A percentile compares a stretch with the other conserved stretches of the same genome.
These are phyloP conservation scores for Coprinopsis cinerea DNA, from an alignment of 768 basidiomycete genomes.

Conservation along the genomic window DNA sequence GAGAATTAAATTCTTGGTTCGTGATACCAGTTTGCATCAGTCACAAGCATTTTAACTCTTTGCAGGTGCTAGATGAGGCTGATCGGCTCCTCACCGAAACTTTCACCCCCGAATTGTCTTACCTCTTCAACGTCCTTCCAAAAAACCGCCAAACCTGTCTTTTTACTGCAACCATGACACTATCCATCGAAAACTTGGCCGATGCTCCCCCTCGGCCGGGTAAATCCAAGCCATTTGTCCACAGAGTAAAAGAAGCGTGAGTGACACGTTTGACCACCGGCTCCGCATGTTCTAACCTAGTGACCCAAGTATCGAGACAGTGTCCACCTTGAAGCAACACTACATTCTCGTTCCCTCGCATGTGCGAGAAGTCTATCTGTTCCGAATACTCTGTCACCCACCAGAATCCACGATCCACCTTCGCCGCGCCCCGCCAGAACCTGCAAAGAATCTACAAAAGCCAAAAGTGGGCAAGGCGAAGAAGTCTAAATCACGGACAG, in stretches of 20 bases:
- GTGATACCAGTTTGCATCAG: slow-evolving; percentile 16
- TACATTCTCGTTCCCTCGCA: slow-evolving; percentile 94
- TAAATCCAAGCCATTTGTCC: slow-evolving; percentile 82
- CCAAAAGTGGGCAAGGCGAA: slow-evolving; percentile 21
- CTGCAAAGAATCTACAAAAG: slow-evolving; percentile 26
- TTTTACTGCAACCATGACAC: slow-evolving; percentile 93
- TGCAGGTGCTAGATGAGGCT: slow-evolving; percentile 91
- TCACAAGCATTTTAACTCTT: background rate
- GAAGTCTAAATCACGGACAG: slow-evolving; percentile 27
- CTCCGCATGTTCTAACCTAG: slow-evolving; percentile 2
- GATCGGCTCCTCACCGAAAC: slow-evolving; percentile 87
- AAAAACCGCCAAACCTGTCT: slow-evolving; percentile 90
- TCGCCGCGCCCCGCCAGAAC: slow-evolving; percentile 57
- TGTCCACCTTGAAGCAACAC: slow-evolving; percentile 78
- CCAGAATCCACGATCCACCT: slow-evolving; percentile 70
- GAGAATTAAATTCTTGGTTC: slow-evolving; percentile 78
- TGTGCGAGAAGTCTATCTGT: slow-evolving; percentile 88
- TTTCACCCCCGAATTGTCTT: slow-evolving; percentile 79
- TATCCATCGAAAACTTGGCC: slow-evolving; percentile 75
- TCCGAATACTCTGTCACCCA: slow-evolving; percentile 83
- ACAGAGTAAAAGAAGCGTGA: slow-evolving; percentile 70
- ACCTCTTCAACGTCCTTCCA: slow-evolving; percentile 73
- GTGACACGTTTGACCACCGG: background rate
- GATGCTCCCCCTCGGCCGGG: slow-evolving; percentile 69
- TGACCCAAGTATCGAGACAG: slow-evolving; percentile 72